A percentile compares a stretch with the other conserved stretches of the same genome.
Conservation (phyloP, 768 basidiomycete genomes). For the Tephrocybe rancida region DNA sequence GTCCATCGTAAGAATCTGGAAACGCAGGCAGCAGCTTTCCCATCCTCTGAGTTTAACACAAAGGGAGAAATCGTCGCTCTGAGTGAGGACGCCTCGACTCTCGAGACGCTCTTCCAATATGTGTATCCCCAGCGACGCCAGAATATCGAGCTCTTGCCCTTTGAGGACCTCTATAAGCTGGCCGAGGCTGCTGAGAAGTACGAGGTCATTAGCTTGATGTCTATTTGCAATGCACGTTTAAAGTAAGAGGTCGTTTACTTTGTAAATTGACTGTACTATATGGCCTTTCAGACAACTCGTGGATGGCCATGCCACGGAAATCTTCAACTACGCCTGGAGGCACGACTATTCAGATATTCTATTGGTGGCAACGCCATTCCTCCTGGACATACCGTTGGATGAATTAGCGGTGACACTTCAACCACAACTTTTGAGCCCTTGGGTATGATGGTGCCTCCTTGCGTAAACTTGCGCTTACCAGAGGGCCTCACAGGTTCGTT, state of each 20-base stretch:
- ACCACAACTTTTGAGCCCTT: neutral
- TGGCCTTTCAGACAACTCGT: constrained; percentile 2
- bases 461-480: neutral
- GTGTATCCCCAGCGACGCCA: constrained; percentile 28
- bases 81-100: constrained; percentile 21
- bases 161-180: constrained; percentile 18
- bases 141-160: constrained; percentile 17
- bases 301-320: constrained; percentile 9
- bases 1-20: constrained; percentile 27
- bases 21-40: constrained; percentile 24
- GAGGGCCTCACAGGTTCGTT: neutral
- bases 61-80: constrained; percentile 23
- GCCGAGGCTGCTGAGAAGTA: constrained; percentile 37
- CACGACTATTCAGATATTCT: constrained; percentile 12
- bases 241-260: constrained; percentile 22
- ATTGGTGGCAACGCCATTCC: neutral
- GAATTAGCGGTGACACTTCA: neutral
- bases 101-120: constrained; percentile 29
- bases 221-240: constrained; percentile 24
- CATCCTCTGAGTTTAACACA: constrained; percentile 20
- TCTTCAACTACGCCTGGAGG: constrained; percentile 13
- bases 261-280: neutral
- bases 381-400: constrained; percentile 1
- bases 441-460: neutral
- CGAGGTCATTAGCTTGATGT: constrained; percentile 21